phyloP scores from a whole-genome alignment of 2,329 filamentous ascomycete species.

The Arthroderma sp. region DNA sequence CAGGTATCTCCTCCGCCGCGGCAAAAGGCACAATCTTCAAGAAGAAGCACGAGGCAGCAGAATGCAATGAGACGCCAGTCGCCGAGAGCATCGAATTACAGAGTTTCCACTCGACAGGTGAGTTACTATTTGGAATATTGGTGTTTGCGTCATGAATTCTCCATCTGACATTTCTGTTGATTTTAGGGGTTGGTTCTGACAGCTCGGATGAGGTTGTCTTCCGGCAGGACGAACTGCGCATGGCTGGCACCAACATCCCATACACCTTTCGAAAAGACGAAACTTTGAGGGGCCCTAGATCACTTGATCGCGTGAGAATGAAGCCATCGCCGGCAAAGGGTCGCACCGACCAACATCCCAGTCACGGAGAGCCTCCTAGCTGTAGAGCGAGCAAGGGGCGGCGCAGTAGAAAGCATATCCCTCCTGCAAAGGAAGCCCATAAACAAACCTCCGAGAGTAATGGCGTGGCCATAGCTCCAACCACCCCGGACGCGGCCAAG shows the following conservation, averaged over 20 bases:
- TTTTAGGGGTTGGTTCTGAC: conserved; percentile 10
- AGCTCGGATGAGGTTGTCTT: conserved; percentile 19
- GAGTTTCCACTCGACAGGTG: background rate
- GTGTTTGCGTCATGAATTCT: background rate
- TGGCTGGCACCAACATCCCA: conserved; percentile 7
- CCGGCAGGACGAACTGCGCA: conserved; percentile 10
- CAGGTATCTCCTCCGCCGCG: background rate
- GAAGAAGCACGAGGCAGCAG: background rate
- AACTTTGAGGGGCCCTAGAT: background rate
- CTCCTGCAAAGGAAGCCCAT: background rate
- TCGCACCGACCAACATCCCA: background rate
- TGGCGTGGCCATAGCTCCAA: background rate
- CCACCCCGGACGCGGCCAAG: background rate
- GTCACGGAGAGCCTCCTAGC: background rate
- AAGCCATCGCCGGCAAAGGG: background rate
- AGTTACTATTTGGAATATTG: background rate
- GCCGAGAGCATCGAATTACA: background rate
- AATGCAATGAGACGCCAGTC: background rate
- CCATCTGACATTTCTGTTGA: background rate
- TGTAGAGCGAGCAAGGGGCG: background rate
- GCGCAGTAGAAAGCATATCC: background rate
- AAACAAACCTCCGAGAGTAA: background rate
- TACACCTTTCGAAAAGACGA: conserved; percentile 4
- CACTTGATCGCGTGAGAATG: background rate
- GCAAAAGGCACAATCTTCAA: background rate